Percentiles rank a stretch among this genome's conserved stretches.
Conservation (phyloP, 192 early-diverging fungal genomes). For the Backusella morwellensis region DNA sequence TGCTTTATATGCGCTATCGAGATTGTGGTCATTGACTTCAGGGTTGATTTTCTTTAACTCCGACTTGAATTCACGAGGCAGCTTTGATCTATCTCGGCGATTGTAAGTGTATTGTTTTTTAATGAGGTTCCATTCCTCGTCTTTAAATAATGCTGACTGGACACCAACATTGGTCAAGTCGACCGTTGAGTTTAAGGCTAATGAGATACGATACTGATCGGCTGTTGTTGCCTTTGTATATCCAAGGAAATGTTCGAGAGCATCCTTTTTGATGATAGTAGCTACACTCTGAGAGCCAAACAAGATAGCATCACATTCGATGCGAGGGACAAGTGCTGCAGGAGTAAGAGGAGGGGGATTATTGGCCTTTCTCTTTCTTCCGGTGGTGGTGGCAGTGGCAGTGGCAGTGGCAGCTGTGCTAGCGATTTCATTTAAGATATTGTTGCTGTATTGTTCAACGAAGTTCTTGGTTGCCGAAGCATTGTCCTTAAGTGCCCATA, state of each 20-base stretch:
- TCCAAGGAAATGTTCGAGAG: neutral
- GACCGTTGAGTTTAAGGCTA: neutral
- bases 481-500: neutral
- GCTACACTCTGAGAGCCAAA: neutral
- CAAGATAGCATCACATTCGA: neutral
- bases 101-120: no score
- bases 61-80: no score
- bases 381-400: no score
- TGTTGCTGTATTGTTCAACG: neutral
- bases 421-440: neutral
- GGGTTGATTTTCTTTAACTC: neutral
- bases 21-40: neutral
- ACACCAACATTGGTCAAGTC: no score
- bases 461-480: neutral
- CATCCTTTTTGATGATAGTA: neutral
- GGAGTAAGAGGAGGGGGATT: neutral
- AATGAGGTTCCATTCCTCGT: no score
- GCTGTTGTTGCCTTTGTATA: neutral
- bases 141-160: no score
- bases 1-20: neutral
- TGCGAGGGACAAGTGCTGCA: neutral
- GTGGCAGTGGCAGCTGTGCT: neutral
- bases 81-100: no score
- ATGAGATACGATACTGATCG: neutral
- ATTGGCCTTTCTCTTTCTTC: neutral